Conservation (phyloP, 345 rosid genomes). For the Xanthoceras sorbifolium region DNA sequence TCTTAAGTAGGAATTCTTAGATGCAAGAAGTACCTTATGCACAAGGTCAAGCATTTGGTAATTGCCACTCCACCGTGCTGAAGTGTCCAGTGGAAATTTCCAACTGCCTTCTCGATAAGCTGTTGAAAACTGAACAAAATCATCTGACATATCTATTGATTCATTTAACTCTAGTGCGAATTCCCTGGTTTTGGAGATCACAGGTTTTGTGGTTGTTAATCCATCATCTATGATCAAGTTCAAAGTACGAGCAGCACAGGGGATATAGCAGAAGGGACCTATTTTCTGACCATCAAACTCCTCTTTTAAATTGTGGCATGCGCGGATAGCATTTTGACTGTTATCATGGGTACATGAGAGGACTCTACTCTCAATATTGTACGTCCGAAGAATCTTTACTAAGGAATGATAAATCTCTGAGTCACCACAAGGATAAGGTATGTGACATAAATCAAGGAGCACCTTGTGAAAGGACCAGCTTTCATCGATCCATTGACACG, state of each 20-base stretch:
- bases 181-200: conserved; percentile 75
- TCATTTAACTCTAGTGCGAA: conserved; percentile 72
- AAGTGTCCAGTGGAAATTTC: conserved; percentile 82
- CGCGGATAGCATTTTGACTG: conserved; percentile 72
- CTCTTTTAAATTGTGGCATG: conserved; percentile 78
- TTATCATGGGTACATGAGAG: conserved; percentile 94
- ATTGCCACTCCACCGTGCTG: conserved; percentile 86
- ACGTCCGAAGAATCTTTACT: conserved; percentile 62
- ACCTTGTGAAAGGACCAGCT: conserved; percentile 69
- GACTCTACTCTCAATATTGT: conserved; percentile 65
- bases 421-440: conserved; percentile 74
- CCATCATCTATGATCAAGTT: conserved; percentile 80
- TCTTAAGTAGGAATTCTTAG: background rate
- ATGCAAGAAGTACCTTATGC: conserved; percentile 55
- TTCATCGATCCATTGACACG: conserved; percentile 88
- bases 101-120: conserved; percentile 87
- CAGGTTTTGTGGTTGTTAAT: conserved; percentile 67
- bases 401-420: conserved; percentile 68
- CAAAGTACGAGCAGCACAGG: conserved; percentile 87
- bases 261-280: conserved; percentile 83
- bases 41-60: conserved; percentile 89
- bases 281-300: conserved; percentile 68
- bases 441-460: conserved; percentile 75
- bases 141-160: conserved; percentile 60
- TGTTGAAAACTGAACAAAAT: conserved; percentile 61